Evolutionary conservation across 305 asterid species (phyloP), one percentile per base, ranked within the genome.

Genomic region (Petunia hybrid): DNA sequence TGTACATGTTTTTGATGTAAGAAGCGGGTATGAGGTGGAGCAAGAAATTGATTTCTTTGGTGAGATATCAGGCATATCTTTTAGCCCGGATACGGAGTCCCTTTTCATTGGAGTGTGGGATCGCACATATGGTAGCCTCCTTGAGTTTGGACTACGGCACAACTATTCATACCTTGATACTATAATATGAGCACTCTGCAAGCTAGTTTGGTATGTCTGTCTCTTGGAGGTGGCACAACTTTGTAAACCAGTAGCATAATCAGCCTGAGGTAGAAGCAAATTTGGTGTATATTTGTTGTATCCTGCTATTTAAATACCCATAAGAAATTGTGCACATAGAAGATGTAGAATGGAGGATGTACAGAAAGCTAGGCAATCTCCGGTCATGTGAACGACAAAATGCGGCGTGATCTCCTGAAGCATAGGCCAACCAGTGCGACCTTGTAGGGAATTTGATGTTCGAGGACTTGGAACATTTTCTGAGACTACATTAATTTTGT

Each of bases 1-100:
- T 55, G 97, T 92, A 78, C 97, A 94, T 76, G 81, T 94, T 45
- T 94, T 89, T 74, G 92, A 90, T 66, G 94, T 92, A 8, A 79
- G 86, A 78, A 87, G 90, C 36, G 95, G 94, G 62, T 94, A 92
- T 9, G 86, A 84, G 79, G 88, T 87, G 83, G 94, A 91, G 77
- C 97, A 94, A 83, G 97, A 92, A 64, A 89, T 92, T 13, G 95
- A 91, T 84, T 94, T 94, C 93, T 92, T 92, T 55, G 97, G 97
- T 40, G 97, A 92, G 87, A 88, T 91, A 74, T 91, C 95, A 1
- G 97, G 97, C 56, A 86, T 90, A 82, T 90, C 97, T 6, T 89
- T 90, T 73, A 94, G 98, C 85, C 95, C 93, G 1, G 95, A 92
- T 69, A 84, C 95, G 0, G 92, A 94, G 75, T 85, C 97, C 51